Evolutionary conservation across 2,329 filamentous ascomycete genomes (phyloP), one percentile per base, ranked within the genome.

Genomic region (Cladosporium cucumerinum): DNA sequence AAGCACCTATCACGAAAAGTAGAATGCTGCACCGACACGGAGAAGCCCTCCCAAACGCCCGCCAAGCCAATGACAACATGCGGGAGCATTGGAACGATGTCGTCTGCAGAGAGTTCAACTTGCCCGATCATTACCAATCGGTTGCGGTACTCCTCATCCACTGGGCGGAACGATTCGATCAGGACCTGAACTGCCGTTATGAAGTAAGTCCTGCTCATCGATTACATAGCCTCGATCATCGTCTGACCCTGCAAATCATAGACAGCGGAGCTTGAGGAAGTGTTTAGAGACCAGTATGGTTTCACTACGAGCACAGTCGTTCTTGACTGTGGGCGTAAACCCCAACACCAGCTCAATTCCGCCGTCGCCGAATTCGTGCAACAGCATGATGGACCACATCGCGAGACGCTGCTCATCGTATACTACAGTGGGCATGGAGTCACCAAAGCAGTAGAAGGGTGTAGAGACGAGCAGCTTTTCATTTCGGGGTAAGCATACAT

Each of bases 381-480:
- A 5, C 68, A 69, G 5, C 43, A 71, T 48, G 65, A 68, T 16
- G 66, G 68, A 5, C 63, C 62, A 8, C 63, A 69, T 43, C 51
- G 43, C 8, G 61, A 18, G 39, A 61, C 64, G 25, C 63, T 73
- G 5, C 65, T 71, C 25, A 72, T 73, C 21, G 69, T 79, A 23
- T 79, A 78, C 68, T 79, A 78, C 61, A 78, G 74, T 2, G 78
- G 78, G 0, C 77, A 78, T 64, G 75, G 76, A 16, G 11, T 28
- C 6, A 23, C 21, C 5, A 16, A 21, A 18, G 4, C 14, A 3
- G 32, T n/a, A n/a, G n/a, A n/a, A n/a, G n/a, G n/a, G n/a, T n/a
- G 26, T 4, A 21, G 34, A 18, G 5, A 6, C 11, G 18, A 55
- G 18, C 52, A 30, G 6, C 30, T 55, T 11, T 34, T 23, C 10